phyloP scores from a whole-genome alignment of 2,329 filamentous ascomycete genomes.

The Pestalotiopsis sp. region DNA sequence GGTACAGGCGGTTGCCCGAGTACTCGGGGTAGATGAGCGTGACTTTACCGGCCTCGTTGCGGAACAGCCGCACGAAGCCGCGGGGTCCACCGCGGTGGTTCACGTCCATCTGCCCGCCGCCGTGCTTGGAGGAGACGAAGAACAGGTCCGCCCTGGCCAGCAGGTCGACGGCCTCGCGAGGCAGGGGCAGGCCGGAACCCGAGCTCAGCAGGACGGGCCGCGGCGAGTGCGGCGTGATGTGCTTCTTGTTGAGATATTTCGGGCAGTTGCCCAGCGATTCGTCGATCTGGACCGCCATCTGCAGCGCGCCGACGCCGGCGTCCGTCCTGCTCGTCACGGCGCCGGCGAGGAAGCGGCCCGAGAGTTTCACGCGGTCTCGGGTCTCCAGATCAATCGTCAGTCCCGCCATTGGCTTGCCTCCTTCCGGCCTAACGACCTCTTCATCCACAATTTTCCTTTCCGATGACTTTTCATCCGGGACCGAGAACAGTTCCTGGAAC shows the following conservation, averaged over 20 bases:
- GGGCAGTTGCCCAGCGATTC: conserved; percentile 81
- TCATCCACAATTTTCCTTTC: conserved; percentile 21
- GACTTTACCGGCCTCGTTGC: conserved; percentile 43
- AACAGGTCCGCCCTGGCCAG: conserved; percentile 70
- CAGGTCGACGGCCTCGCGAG: conserved; percentile 55
- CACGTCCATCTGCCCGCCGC: conserved; percentile 69
- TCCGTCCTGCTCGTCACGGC: conserved; percentile 42
- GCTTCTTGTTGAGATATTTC: conserved; percentile 80
- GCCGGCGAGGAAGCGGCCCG: conserved; percentile 68
- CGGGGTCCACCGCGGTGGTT: conserved; percentile 76
- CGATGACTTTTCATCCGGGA: conserved; percentile 37
- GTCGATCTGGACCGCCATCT: conserved; percentile 67
- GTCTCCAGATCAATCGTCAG: conserved; percentile 65
- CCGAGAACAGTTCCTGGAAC: conserved; percentile 58
- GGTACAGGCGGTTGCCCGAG: conserved; percentile 81
- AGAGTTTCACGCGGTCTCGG: conserved; percentile 72
- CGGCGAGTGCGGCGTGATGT: conserved; percentile 55
- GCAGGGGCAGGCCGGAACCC: conserved; percentile 39
- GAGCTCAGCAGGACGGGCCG: conserved; percentile 42
- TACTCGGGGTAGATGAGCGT: conserved; percentile 79
- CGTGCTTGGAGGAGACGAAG: conserved; percentile 71
- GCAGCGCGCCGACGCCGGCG: conserved; percentile 35
- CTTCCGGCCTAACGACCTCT: conserved; percentile 31
- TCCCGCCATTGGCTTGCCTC: conserved; percentile 45
- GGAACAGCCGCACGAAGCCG: conserved; percentile 71